Base-by-base conservation (phyloP, 1,284 basidiomycete genomes). In the Ustilago curta region DNA sequence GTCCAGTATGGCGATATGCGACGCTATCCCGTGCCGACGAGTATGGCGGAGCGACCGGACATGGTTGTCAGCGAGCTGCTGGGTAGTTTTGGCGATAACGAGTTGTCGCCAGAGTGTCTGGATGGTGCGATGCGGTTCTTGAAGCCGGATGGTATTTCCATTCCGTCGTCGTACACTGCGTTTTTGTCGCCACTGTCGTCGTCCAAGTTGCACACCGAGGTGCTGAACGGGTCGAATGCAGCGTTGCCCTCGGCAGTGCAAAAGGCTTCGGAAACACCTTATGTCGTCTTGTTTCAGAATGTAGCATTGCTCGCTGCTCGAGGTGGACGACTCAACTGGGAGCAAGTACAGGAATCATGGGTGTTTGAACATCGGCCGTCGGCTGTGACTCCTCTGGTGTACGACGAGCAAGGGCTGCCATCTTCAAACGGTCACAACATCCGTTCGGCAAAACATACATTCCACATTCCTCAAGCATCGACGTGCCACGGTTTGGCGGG, bases 1-100 rank as follows among this genome's bases (percentile, higher is more conserved):
- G 88, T 99, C 31, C 83, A 96, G 25, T 93, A 91, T 83, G 95
- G 96, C 5, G 97, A 99, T 85, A 99, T 99, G 97, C 89, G 97
- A 23, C 87, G 87, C 7, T 87, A 96, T 0, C 49, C 80, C 2
- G 76, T 78, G 4, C 91, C 93, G 0, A 35, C 60, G 6, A 70
- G 62, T 40, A 61, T 70, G 60, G 47, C 61, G 1, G 93, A 97
- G 73, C 88, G 90, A 70, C 94, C 91, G 18, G 97, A 99, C 85
- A 93, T 99, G 69, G 88, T 99, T 56, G 91, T 99, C 77, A 96
- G 93, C 86, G 97, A 99, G 86, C 89, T 99, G 19, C 86, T 99
- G 69, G 97, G 97, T 5, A 95, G 93, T 8, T 99, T 99, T 86
- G 97, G 96, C 5, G 97, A 99, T 86, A 99, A 99, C 76, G 97